These are phyloP conservation scores for Fusarium subtropicale DNA, from an alignment of 2,329 filamentous ascomycete genomes.

Conservation along the genomic window DNA sequence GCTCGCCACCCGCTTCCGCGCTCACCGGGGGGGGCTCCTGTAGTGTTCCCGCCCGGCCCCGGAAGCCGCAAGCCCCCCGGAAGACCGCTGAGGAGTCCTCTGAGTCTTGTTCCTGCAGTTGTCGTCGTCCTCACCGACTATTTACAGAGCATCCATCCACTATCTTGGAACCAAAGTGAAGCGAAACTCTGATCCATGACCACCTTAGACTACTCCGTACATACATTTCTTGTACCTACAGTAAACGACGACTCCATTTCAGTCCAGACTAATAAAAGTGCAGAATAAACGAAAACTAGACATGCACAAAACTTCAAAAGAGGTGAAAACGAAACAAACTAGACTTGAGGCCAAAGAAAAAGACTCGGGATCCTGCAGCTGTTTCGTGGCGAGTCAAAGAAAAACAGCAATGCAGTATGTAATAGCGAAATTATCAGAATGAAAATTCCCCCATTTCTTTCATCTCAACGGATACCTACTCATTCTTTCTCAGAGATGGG, in stretches of 20 bases:
- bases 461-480: background rate
- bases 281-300: constrained; percentile 18
- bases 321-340: constrained; percentile 21
- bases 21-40: constrained; percentile 11
- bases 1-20: constrained; percentile 37
- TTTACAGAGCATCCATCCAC: constrained; percentile 20
- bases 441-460: constrained; percentile 12
- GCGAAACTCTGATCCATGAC: constrained; percentile 17
- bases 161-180: constrained; percentile 5
- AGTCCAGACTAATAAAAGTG: constrained; percentile 10
- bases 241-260: constrained; percentile 7
- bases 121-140: constrained; percentile 45
- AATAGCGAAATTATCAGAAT: background rate
- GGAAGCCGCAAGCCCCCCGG: constrained; percentile 35
- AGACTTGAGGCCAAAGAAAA: background rate
- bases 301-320: constrained; percentile 27
- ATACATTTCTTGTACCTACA: background rate
- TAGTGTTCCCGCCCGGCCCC: constrained; percentile 39
- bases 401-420: background rate
- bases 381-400: constrained; percentile 16
- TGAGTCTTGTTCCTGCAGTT: constrained; percentile 41
- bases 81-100: background rate
- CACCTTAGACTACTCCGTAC: background rate
- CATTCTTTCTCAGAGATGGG: background rate
- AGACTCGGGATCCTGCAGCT: constrained; percentile 19